phyloP scores from a whole-genome alignment of 495 filamentous ascomycete species.

The Hypoxylon rickii region DNA sequence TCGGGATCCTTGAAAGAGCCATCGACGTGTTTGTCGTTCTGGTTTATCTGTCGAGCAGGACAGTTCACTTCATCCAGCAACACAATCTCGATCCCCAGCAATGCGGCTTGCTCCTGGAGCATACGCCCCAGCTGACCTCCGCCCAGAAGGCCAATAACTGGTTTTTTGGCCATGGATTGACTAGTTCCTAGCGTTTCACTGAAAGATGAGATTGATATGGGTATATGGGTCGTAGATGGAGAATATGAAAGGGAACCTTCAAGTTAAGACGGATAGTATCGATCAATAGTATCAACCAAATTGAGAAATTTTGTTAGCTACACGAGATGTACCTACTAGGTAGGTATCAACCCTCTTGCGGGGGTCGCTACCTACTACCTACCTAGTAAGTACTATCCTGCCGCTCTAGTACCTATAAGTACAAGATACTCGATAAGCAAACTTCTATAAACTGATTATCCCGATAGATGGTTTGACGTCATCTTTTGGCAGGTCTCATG shows the following conservation, averaged over 20 bases:
- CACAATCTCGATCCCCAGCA: slow-evolving; percentile 77
- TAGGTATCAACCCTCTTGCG: no score
- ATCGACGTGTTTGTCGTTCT: slow-evolving; percentile 71
- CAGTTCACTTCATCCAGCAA: slow-evolving; percentile 79
- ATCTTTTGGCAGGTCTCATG: slow-evolving; percentile 21
- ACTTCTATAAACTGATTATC: no score
- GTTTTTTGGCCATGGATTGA: slow-evolving; percentile 10
- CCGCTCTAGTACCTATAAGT: no score
- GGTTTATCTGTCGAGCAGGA: slow-evolving; percentile 91
- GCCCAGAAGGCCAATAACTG: slow-evolving; percentile 24
- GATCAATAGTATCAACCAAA: no score
- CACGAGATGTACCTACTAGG: no score
- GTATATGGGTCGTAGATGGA: background rate
- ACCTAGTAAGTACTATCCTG: no score
- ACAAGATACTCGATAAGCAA: no score
- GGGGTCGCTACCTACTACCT: no score
- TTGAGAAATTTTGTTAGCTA: no score
- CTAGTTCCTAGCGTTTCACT: background rate
- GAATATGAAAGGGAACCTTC: no score
- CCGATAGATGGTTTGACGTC: slow-evolving; percentile 29
- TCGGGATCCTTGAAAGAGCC: slow-evolving; percentile 84
- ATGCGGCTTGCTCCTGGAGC: slow-evolving; percentile 90
- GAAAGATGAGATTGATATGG: background rate
- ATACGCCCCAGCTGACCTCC: slow-evolving; percentile 88
- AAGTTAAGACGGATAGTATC: no score